phyloP scores from a whole-genome alignment of 1,284 basidiomycete species.

The Ceratobasidium sp. region DNA sequence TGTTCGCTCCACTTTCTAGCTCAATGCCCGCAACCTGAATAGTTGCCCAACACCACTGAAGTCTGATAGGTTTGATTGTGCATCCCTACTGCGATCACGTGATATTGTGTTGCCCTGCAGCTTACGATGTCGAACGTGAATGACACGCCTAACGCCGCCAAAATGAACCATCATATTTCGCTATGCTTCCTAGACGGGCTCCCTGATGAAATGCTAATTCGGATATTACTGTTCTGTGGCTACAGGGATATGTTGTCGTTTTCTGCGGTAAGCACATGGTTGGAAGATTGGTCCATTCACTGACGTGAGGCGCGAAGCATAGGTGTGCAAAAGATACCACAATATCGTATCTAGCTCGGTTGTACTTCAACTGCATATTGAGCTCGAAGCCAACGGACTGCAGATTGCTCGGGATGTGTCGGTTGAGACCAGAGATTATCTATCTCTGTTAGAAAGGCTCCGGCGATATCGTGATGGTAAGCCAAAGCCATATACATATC shows the following conservation, averaged over 20 bases:
- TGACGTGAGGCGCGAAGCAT: background rate
- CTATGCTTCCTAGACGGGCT: background rate
- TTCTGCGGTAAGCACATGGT: background rate
- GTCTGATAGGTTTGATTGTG: no score
- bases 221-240: background rate
- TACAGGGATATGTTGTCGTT: slow-evolving; percentile 1
- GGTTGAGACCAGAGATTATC: background rate
- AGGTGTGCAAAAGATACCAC: slow-evolving; percentile 2
- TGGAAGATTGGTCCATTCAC: background rate
- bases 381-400: slow-evolving; percentile 26
- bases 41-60: no score
- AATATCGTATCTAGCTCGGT: slow-evolving; percentile 5
- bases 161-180: background rate
- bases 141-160: background rate
- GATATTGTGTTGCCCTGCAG: slow-evolving; percentile 72
- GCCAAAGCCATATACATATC: background rate
- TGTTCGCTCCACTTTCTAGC: no score
- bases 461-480: slow-evolving; percentile 3
- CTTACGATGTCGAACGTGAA: no score
- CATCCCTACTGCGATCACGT: slow-evolving; percentile 69
- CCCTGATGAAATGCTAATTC: slow-evolving; percentile 17
- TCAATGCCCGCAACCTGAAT: no score
- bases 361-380: slow-evolving; percentile 15
- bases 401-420: background rate
- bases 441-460: background rate